These are phyloP conservation scores for Tetrastigma voinierianum DNA, from an alignment of 164 flowering plant genomes.

Conservation along the genomic window DNA sequence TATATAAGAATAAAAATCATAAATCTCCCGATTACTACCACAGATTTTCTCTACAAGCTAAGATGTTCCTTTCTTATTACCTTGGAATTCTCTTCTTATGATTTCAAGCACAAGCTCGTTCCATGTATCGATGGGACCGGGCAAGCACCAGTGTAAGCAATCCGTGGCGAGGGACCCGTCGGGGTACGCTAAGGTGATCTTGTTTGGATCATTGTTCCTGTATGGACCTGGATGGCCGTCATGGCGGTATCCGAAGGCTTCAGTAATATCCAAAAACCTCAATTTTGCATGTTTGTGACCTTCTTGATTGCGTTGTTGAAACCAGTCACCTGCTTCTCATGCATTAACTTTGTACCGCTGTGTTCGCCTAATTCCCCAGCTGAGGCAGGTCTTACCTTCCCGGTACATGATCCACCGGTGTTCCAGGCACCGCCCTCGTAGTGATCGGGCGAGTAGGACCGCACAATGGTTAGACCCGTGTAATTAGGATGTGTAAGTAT, in stretches of 20 bases:
- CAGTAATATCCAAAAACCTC: conserved; percentile 84
- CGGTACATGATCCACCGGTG: conserved; percentile 97
- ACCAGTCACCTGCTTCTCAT: conserved; percentile 71
- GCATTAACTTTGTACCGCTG: conserved; percentile 80
- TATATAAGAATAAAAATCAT: too few relatives aligned
- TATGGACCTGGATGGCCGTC: conserved; percentile 99
- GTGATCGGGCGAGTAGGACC: conserved; percentile 92
- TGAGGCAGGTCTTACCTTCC: conserved; percentile 55
- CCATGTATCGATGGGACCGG: conserved; percentile 98
- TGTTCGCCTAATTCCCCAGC: conserved; percentile 62
- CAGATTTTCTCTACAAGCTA: conserved; percentile 7
- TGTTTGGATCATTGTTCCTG: conserved; percentile 79
- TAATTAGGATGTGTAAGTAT: conserved; percentile 64
- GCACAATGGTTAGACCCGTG: conserved; percentile 77
- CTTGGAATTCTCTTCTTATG: conserved; percentile 61
- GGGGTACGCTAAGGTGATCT: conserved; percentile 73
- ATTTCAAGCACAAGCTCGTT: conserved; percentile 83
- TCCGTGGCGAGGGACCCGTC: conserved; percentile 97
- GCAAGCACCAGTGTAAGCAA: conserved; percentile 99
- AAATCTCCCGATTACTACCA: not conserved
- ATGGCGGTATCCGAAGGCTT: conserved; percentile 63
- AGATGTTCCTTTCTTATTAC: not conserved
- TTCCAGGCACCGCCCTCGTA: conserved; percentile 98
- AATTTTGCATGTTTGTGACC: conserved; percentile 46
- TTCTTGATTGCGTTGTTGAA: conserved; percentile 72